These are phyloP conservation scores for Dentipellis fragilis DNA, from an alignment of 768 basidiomycete species.

Conservation along the genomic window DNA sequence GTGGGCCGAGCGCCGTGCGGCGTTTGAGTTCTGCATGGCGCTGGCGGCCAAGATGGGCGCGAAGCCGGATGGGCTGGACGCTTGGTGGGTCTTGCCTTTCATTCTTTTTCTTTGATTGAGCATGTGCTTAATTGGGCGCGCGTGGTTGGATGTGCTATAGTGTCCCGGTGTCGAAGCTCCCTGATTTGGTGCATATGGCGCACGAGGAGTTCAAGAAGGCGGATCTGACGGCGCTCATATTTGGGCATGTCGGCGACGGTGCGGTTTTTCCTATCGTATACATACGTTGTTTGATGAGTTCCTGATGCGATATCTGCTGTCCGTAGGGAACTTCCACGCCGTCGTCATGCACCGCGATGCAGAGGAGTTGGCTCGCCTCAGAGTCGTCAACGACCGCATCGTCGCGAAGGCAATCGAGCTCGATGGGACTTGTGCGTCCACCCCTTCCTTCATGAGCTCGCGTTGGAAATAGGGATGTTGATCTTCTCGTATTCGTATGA, in stretches of 20 bases:
- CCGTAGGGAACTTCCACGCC: slow-evolving; percentile 40
- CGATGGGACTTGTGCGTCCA: slow-evolving; percentile 65
- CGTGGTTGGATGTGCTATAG: slow-evolving; percentile 4
- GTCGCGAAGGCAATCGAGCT: slow-evolving; percentile 60
- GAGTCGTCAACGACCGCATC: slow-evolving; percentile 56
- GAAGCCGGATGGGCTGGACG: slow-evolving; percentile 44
- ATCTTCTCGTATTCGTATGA: background rate
- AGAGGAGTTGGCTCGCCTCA: slow-evolving; percentile 42
- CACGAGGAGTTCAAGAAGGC: slow-evolving; percentile 32
- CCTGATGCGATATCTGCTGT: no score
- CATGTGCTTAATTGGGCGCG: background rate
- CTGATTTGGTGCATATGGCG: slow-evolving; percentile 29
- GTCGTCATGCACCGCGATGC: slow-evolving; percentile 51
- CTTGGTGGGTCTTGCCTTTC: slow-evolving; percentile 14
- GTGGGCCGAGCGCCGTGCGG: background rate
- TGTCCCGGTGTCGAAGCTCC: slow-evolving; percentile 25
- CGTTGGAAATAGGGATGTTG: background rate
- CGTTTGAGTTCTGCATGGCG: background rate
- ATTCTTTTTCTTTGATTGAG: background rate
- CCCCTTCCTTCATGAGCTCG: background rate
- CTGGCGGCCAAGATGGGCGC: background rate
- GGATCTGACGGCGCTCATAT: slow-evolving; percentile 33
- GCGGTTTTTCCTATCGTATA: background rate
- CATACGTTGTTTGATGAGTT: no score
- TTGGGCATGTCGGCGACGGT: slow-evolving; percentile 35